Base-by-base conservation (phyloP, 352 stramenopile genomes). In the Globisporangium barbulae region DNA sequence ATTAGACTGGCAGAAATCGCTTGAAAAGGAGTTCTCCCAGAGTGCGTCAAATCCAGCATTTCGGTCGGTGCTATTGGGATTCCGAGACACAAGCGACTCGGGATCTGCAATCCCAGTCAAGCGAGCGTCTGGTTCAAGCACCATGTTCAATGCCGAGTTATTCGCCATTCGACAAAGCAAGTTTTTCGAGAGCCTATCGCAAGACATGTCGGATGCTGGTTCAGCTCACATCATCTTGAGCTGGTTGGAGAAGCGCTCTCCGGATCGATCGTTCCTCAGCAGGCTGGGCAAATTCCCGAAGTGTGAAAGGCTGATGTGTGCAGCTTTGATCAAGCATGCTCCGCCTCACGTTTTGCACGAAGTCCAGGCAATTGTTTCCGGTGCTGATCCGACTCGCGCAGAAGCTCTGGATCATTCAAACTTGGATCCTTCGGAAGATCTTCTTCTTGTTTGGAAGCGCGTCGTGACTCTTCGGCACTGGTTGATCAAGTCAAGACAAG, bases 401-500 rank as follows among this genome's bases (percentile, higher is more conserved):
- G 37, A 42, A 7, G 81, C 78, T 17, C 52, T 82, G 9, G 75
- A 85, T 30, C 70, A 87, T 7, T 73, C 82, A 13, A 66, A 90
- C 35, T 59, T 94, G 21, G 72, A 78, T 5, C 88, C 85, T 7
- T 96, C 88, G 0, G 77, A 91, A 50, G 88, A 94, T 47, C 59
- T 96, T 4, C 55, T 79, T 50, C 64, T 72, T 41, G 73, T 96
- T 21, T 94, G 88, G 88, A 93, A 93, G 61, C 77, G 78, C 17
- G 71, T 96, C 19, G 65, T 96, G n/a, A 81, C 79, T 63, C 65
- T 96, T 25, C 83, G 88, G 8, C 88, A 96, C 61, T 94, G 88
- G 88, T 44, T 96, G 15, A 94, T 96, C 39, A 93, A 92, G 53
- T 75, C 72, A 22, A 66, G 86, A 31, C 88, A 96, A 64, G 85